These are phyloP conservation scores for Phytophthora hybrid DNA, from an alignment of 352 stramenopile genomes.

Conservation along the genomic window DNA sequence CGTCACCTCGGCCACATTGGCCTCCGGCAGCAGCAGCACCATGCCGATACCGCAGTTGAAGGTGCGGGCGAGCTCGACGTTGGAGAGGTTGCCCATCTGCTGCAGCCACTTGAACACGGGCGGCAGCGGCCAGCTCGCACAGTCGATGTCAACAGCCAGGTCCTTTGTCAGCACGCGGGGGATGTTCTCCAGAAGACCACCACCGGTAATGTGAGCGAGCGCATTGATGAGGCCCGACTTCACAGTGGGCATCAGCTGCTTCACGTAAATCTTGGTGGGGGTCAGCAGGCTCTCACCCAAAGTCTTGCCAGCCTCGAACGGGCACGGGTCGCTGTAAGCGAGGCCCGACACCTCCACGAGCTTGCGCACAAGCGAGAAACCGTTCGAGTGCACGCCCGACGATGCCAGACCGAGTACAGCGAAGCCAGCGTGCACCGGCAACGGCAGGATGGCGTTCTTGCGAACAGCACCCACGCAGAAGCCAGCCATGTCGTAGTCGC, in stretches of 20 bases:
- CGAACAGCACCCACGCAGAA: slow-evolving; percentile 98
- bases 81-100: slow-evolving; percentile 91
- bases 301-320: slow-evolving; percentile 83
- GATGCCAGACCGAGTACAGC: slow-evolving; percentile 96
- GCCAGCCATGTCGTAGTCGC: slow-evolving; percentile 99
- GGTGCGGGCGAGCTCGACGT: slow-evolving; percentile 96
- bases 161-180: slow-evolving; percentile 95
- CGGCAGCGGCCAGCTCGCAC: slow-evolving; percentile 90
- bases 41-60: slow-evolving; percentile 99
- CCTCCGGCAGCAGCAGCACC: slow-evolving; percentile 95
- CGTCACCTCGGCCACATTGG: slow-evolving; percentile 91
- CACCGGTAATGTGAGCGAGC: slow-evolving; percentile 98
- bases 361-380: slow-evolving; percentile 98
- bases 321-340: slow-evolving; percentile 77
- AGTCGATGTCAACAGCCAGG: slow-evolving; percentile 94
- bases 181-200: slow-evolving; percentile 98
- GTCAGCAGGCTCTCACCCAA: slow-evolving; percentile 96
- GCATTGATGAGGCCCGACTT: slow-evolving; percentile 90
- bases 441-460: slow-evolving; percentile 84
- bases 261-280: slow-evolving; percentile 98
- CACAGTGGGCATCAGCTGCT: slow-evolving; percentile 84
- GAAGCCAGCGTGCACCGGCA: slow-evolving; percentile 92
- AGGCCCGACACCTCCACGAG: slow-evolving; percentile 93
- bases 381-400: slow-evolving; percentile 98
- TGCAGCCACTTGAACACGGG: slow-evolving; percentile 99